Evolutionary conservation across 495 filamentous ascomycete species (phyloP).

Genomic region (Aspergillus haitiensis): DNA sequence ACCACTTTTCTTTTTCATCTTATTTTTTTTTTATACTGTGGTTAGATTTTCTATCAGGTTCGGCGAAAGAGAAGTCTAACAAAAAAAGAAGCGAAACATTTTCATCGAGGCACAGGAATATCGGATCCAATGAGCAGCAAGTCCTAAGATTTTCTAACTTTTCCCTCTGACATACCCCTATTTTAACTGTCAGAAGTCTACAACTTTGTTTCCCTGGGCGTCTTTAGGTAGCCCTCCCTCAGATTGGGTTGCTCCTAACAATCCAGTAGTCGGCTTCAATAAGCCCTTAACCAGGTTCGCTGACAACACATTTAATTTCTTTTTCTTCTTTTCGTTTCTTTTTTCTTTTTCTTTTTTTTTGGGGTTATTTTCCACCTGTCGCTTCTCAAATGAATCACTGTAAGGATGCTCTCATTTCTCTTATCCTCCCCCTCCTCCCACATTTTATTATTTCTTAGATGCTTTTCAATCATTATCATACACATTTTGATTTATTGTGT

Average conservation of each 20-base stretch:
- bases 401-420: conserved; percentile 23
- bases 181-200: conserved; percentile 19
- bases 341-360: not conserved
- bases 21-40: not conserved
- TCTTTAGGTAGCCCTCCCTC: conserved; percentile 16
- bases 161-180: conserved; percentile 19
- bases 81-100: not conserved
- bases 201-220: conserved; percentile 15
- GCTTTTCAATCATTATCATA: conserved; percentile 8
- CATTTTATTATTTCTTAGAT: conserved; percentile 17
- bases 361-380: conserved; percentile 2
- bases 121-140: conserved; percentile 15
- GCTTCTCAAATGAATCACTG: conserved; percentile 31
- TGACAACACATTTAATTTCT: conserved; percentile 11
- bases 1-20: no score
- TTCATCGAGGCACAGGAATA: conserved; percentile 14
- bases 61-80: not conserved
- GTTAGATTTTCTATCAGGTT: not conserved
- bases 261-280: conserved; percentile 11
- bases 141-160: conserved; percentile 16
- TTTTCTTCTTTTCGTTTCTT: not conserved
- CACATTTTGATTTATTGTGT: not conserved
- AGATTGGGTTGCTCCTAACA: conserved; percentile 20
- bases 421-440: conserved; percentile 4
- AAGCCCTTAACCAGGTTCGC: conserved; percentile 7